phyloP scores from a whole-genome alignment of 148 eudicot species.

The Diospyros kaki region DNA sequence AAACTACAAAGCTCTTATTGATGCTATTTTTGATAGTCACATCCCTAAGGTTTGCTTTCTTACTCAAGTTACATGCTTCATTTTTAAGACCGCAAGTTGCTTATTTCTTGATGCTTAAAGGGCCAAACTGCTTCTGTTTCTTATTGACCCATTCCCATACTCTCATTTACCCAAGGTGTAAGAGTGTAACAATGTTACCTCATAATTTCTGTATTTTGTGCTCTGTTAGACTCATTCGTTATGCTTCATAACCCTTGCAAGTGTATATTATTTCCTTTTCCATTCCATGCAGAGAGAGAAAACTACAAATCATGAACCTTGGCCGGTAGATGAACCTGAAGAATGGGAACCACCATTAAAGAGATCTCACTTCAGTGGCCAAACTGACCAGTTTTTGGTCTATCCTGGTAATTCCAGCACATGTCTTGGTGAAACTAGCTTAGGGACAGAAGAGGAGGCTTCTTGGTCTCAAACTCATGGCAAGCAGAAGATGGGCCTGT shows the following conservation, averaged over 20 bases:
- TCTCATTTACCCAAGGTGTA: background rate
- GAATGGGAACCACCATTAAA: conserved; percentile 9
- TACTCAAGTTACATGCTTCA: too few relatives aligned
- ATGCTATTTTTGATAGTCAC: conserved; percentile 30
- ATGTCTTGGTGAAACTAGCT: too few relatives aligned
- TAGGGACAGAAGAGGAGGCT: background rate
- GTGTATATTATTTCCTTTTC: background rate
- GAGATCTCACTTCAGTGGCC: conserved; percentile 6
- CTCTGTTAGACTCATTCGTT: background rate
- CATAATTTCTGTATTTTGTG: background rate
- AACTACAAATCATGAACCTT: background rate
- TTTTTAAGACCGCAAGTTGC: background rate
- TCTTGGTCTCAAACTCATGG: background rate
- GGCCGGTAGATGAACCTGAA: conserved; percentile 2
- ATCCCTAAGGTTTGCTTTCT: background rate
- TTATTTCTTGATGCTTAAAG: background rate
- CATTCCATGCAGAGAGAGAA: conserved; percentile 2
- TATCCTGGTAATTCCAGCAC: background rate
- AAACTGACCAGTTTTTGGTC: background rate
- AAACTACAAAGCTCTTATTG: conserved; percentile 23
- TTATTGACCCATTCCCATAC: background rate
- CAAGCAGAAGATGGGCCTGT: background rate
- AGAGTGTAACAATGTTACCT: background rate
- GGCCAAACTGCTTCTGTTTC: background rate
- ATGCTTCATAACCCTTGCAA: background rate